Base-by-base conservation (phyloP, 2,329 filamentous ascomycete genomes). In the Fusarium clavum region DNA sequence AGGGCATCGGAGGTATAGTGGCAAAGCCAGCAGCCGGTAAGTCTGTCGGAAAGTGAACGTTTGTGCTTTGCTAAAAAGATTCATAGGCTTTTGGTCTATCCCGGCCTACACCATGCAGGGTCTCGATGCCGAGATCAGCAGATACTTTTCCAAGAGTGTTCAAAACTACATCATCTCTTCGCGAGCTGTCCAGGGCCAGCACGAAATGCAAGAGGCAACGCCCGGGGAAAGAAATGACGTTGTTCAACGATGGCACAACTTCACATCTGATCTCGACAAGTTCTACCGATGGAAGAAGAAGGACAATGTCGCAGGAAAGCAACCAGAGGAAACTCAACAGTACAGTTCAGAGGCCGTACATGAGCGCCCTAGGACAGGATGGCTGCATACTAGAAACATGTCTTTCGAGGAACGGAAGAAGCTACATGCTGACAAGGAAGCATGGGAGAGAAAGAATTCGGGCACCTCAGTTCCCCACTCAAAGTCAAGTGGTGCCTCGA, bases 61-160 rank as follows among this genome's bases (percentile, higher is more conserved):
- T 29, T 41, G 34, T 24, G 4, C 9, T 16, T 18, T 57, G 8
- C 64, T 63, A 30, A 57, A 16, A 16, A 43, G 18, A 18, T 46
- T 14, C 18, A 41, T 27, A 62, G 89, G 86, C 8, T 78, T 92
- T 18, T 92, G 89, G 87, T 88, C 88, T 2, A 80, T 97, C 6
- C 92, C 93, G 0, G 94, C 91, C 8, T 97, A 96, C 75, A 87
- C 92, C 6, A 91, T 94, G 84, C 92, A 94, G 77, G 94, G 94
- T 4, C 84, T 96, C 2, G 90, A 95, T 73, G 92, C 92, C 43
- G 91, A 95, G 77, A 85, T 96, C 56, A 86, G 90, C 66, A 93
- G 91, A 68, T 80, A 86, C 47, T 91, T 93, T 71, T 89, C 90
- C 25, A 89, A 86, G 46, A 92, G 88, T 67, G 89, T 93, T 20